Evolutionary conservation across 2,329 filamentous ascomycete genomes (phyloP).

Genomic region (Trichoderma koningiopsis): DNA sequence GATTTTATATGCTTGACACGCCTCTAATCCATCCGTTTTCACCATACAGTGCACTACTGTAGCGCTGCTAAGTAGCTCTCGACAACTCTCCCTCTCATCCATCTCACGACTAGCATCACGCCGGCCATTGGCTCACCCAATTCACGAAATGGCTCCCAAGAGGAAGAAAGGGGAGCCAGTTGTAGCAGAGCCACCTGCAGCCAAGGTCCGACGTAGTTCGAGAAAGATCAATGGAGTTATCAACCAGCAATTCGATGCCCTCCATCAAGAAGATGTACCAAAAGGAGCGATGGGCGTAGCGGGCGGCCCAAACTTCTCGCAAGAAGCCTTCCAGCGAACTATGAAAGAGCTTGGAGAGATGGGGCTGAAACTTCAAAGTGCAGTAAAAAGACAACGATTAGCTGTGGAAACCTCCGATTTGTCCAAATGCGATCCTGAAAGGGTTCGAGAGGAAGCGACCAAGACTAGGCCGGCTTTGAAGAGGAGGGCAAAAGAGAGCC

Average conservation of each 20-base stretch:
- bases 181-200: slow-evolving; percentile 29
- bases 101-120: not conserved
- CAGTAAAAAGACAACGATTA: slow-evolving; percentile 49
- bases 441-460: slow-evolving; percentile 13
- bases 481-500: not conserved
- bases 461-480: not conserved
- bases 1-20: not conserved
- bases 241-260: slow-evolving; percentile 16
- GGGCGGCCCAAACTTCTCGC: not conserved
- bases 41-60: not conserved
- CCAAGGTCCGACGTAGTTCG: slow-evolving; percentile 34
- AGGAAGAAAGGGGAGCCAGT: slow-evolving; percentile 39
- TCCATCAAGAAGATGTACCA: not conserved
- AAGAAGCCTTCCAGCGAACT: slow-evolving; percentile 42
- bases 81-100: not conserved
- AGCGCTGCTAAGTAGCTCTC: slow-evolving; percentile 1
- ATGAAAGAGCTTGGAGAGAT: slow-evolving; percentile 52
- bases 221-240: slow-evolving; percentile 30
- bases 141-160: slow-evolving; percentile 42
- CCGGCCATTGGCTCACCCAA: not conserved
- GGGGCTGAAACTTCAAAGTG: slow-evolving; percentile 49
- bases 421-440: slow-evolving; percentile 18
- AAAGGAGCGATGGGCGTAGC: not conserved
- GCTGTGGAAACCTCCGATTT: slow-evolving; percentile 47
- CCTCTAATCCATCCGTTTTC: not conserved